phyloP scores from a whole-genome alignment of 2,329 filamentous ascomycete genomes.

The Ophiocordyceps camponoti-leonardi region DNA sequence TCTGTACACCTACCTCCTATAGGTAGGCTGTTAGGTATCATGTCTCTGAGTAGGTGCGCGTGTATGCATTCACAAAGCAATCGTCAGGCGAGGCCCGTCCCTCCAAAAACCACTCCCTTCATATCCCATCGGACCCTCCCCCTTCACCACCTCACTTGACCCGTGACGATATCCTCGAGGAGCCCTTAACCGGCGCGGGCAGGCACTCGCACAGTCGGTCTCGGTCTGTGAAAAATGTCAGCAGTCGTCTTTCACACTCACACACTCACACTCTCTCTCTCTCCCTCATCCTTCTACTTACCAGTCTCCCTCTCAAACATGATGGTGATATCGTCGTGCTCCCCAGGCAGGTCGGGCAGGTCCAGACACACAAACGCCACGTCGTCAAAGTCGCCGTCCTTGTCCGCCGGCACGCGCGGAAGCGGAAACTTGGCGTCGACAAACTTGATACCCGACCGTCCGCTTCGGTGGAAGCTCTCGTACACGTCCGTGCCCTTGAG shows the following conservation, averaged over 20 bases:
- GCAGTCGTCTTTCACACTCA: not conserved
- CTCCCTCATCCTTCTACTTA: constrained; percentile 21
- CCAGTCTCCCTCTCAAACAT: constrained; percentile 65
- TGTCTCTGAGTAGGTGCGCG: too few relatives aligned
- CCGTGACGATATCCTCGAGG: constrained; percentile 15
- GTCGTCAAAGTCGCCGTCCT: constrained; percentile 34
- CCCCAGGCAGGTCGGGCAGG: constrained; percentile 73
- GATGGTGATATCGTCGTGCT: constrained; percentile 83
- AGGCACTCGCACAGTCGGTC: constrained; percentile 33
- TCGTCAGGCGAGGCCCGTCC: too few relatives aligned
- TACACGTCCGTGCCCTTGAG: constrained; percentile 73
- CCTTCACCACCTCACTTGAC: constrained; percentile 5
- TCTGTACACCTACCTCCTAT: too few relatives aligned
- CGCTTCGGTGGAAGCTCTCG: constrained; percentile 46
- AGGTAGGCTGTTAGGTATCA: too few relatives aligned
- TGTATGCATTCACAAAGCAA: too few relatives aligned
- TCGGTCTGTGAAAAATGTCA: constrained; percentile 23
- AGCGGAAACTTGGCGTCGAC: constrained; percentile 85
- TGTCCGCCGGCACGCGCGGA: constrained; percentile 41
- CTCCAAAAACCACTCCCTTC: too few relatives aligned
- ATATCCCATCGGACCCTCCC: too few relatives aligned
- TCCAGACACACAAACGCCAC: constrained; percentile 71
- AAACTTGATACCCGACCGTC: constrained; percentile 58
- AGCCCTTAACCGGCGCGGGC: constrained; percentile 38
- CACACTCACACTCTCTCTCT: not conserved